phyloP scores from a whole-genome alignment of 2,329 filamentous ascomycete genomes.

The Hawksworthiomyces lignivorus region DNA sequence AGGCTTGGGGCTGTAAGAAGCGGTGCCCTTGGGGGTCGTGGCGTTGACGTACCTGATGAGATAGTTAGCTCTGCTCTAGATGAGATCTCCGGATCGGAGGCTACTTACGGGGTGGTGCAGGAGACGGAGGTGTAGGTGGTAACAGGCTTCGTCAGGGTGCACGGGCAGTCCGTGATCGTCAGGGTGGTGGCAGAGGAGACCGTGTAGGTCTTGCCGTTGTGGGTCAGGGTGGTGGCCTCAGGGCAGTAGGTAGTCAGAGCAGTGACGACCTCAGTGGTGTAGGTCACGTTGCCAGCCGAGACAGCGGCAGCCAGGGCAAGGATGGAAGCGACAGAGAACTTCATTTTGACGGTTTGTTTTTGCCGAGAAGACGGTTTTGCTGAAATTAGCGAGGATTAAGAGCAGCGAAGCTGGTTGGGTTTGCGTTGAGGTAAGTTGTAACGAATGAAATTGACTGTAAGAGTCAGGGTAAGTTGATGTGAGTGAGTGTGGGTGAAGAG shows the following conservation, averaged over 20 bases:
- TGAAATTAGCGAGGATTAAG: constrained; percentile 16
- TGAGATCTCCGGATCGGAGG: too few species aligned
- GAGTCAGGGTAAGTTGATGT: constrained; percentile 39
- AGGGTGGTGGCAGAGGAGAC: constrained; percentile 60
- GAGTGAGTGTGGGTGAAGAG: constrained; percentile 44
- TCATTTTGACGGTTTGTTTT: constrained; percentile 53
- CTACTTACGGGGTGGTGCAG: constrained; percentile 46
- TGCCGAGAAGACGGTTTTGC: constrained; percentile 25
- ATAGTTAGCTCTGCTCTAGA: too few species aligned
- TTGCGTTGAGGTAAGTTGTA: constrained; percentile 27
- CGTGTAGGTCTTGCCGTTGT: constrained; percentile 60
- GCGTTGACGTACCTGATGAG: constrained; percentile 33
- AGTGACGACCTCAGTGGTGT: constrained; percentile 60
- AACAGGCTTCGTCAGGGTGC: constrained; percentile 57
- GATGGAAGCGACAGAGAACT: constrained; percentile 50
- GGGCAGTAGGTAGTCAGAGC: constrained; percentile 68
- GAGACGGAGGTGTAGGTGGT: constrained; percentile 42
- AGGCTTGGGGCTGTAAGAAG: constrained; percentile 32
- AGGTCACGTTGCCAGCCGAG: constrained; percentile 37
- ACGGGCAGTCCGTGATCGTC: constrained; percentile 57
- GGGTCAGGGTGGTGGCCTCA: constrained; percentile 53
- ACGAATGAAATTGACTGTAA: constrained; percentile 54
- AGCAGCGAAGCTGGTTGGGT: constrained; percentile 22
- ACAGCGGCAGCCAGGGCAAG: constrained; percentile 44
- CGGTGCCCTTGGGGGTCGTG: constrained; percentile 24